Percentiles rank a stretch among this genome's conserved stretches.
These are phyloP conservation scores for Boletus rubescentipes DNA, from an alignment of 768 basidiomycete genomes.

Conservation along the genomic window DNA sequence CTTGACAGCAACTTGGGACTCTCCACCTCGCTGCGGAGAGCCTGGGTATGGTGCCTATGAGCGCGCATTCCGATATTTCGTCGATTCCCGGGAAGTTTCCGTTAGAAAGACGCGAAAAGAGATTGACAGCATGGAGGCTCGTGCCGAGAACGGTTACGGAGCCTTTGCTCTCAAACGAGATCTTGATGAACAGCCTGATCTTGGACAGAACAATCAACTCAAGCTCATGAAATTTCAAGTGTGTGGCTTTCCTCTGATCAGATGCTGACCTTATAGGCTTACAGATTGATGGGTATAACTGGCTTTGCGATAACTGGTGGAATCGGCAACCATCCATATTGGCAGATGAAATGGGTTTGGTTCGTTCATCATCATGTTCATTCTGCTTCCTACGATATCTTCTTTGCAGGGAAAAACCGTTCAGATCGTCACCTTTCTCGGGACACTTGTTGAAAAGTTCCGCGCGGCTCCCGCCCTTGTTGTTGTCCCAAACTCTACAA, in stretches of 20 bases:
- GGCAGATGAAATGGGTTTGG: constrained; percentile 97
- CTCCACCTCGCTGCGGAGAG: constrained; percentile 67
- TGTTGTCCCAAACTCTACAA: constrained; percentile 94
- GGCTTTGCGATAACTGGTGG: constrained; percentile 90
- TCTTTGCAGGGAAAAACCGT: constrained; percentile 79
- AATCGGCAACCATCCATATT: constrained; percentile 81
- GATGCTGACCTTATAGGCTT: constrained; percentile 5
- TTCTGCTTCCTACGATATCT: constrained; percentile 6
- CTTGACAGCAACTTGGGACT: constrained; percentile 83
- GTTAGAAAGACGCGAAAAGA: constrained; percentile 50
- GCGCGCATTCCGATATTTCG: constrained; percentile 63
- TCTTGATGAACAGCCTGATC: constrained; percentile 50
- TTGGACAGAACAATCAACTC: constrained; percentile 63
- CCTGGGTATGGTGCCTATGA: constrained; percentile 62
- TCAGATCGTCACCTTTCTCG: constrained; percentile 85
- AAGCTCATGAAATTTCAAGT: constrained; percentile 90
- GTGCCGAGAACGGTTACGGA: constrained; percentile 57
- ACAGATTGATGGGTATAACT: constrained; percentile 78
- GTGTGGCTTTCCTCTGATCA: constrained; percentile 19
- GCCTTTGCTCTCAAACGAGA: constrained; percentile 43
- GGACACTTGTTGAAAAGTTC: constrained; percentile 54
- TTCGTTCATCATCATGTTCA: constrained; percentile 31
- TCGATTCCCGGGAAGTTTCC: constrained; percentile 58
- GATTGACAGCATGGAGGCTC: constrained; percentile 46
- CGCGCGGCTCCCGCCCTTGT: constrained; percentile 78